These are phyloP conservation scores for Parmales sp. DNA, from an alignment of 108 stramenopile species.

Conservation along the genomic window DNA sequence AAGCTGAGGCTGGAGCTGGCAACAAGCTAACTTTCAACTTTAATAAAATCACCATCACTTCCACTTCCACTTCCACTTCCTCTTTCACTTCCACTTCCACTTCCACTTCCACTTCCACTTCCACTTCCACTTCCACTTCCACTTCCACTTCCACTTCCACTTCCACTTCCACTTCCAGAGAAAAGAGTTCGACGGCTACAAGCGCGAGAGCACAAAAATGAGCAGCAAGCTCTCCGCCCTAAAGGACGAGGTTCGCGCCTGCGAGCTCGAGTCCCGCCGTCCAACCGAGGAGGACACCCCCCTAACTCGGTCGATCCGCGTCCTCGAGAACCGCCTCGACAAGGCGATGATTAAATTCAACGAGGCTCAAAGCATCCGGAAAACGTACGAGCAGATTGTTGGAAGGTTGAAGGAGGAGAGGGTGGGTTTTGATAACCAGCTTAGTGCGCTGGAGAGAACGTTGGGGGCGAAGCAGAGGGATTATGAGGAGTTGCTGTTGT, in stretches of 20 bases:
- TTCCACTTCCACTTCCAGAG: neutral
- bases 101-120: no score
- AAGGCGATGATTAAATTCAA: conserved; percentile 52
- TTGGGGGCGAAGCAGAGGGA: conserved; percentile 42
- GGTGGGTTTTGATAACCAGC: conserved; percentile 51
- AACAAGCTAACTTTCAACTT: no score
- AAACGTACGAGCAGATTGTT: conserved; percentile 56
- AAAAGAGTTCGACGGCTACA: conserved; percentile 20
- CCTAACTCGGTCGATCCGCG: conserved; percentile 33
- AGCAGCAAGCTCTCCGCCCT: conserved; percentile 20
- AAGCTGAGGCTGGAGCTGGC: neutral
- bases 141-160: no score
- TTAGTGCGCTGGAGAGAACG: conserved; percentile 44
- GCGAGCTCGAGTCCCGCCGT: conserved; percentile 16
- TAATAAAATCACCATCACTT: no score
- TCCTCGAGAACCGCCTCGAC: conserved; percentile 47
- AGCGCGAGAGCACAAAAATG: conserved; percentile 13
- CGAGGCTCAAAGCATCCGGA: conserved; percentile 38
- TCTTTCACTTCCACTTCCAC: no score
- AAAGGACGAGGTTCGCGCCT: conserved; percentile 7
- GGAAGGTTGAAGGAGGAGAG: conserved; percentile 51
- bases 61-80: no score
- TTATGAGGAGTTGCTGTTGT: conserved; percentile 46
- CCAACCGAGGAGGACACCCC: conserved; percentile 36
- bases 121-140: no score